Evolutionary conservation across 192 early-diverging fungal species (phyloP).

Genomic region (Funneliformis geosporum): DNA sequence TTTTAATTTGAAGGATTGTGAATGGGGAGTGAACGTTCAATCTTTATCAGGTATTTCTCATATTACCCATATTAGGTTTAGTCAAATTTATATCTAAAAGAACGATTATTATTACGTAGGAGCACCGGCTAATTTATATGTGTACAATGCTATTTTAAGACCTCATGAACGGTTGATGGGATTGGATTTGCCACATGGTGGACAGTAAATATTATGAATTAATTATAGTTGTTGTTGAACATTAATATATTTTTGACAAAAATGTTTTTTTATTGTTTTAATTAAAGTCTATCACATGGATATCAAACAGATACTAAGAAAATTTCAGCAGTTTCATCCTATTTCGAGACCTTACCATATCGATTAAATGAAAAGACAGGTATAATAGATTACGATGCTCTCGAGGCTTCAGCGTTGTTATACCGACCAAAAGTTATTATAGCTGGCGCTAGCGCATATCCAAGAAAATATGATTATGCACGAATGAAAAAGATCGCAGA

Average conservation of each 20-base stretch:
- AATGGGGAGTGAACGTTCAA: constrained; percentile 99
- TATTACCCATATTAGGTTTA: background rate
- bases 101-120: constrained; percentile 44
- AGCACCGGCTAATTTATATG: constrained; percentile 96
- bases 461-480: constrained; percentile 91
- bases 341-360: constrained; percentile 98
- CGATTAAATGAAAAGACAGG: constrained; percentile 89
- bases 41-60: constrained; percentile 72
- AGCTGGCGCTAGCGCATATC: constrained; percentile 93
- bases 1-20: constrained; percentile 74
- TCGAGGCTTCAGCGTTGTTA: constrained; percentile 75
- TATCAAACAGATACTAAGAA: constrained; percentile 97
- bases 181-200: constrained; percentile 95
- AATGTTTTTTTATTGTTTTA: background rate
- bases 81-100: constrained; percentile 10
- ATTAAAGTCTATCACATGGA: constrained; percentile 89
- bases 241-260: background rate
- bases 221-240: background rate
- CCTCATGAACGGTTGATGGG: constrained; percentile 99
- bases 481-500: constrained; percentile 88
- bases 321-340: constrained; percentile 91
- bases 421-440: constrained; percentile 97
- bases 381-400: constrained; percentile 88
- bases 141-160: constrained; percentile 92
- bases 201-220: constrained; percentile 70